Evolutionary conservation across 1,284 basidiomycete genomes (phyloP), one percentile per base, ranked within the genome.

Genomic region (Sporisorium exsertum): DNA sequence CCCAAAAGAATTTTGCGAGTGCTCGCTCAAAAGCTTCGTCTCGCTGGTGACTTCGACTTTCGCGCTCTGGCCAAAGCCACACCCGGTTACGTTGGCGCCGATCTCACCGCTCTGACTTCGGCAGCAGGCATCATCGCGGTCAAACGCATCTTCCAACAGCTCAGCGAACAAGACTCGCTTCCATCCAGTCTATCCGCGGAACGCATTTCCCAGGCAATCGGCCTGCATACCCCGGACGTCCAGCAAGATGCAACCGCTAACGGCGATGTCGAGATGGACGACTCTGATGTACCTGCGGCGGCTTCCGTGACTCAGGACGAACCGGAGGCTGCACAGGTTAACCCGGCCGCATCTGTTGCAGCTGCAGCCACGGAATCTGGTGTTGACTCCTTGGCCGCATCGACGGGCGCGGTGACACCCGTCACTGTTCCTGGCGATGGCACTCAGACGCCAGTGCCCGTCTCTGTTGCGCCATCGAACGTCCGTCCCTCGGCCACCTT

Each of bases 41-140:
- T 61, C 20, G 33, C 83, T 92, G 94, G 84, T 95, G 90, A 93
- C 74, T 95, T 97, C 76, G 90, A 96, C 86, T 94, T 93, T 82
- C 84, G 87, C 15, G 89, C 89, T 1, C 88, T 99, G 16, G 96
- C 96, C 16, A 95, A 94, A 86, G 90, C 92, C 0, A 99, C 96
- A 0, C 97, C 97, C 2, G 96, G 96, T 0, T 99, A 97, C 82
- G 96, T 98, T 10, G 95, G 96, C 40, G 96, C 96, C 0, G 96
- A 99, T 87, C 87, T 99, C 29, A 91, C 93, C 0, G 93, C 95
- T 0, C 87, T 98, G 10, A 94, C 95, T 0, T 93, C 94, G 7
- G 94, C 95, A 26, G 96, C 96, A 0, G 96, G 96, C 7, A 94
- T 97, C 67, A 92, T 94, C 51, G 95, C 96, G 0, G 95, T 99